phyloP scores from a whole-genome alignment of 2,329 filamentous ascomycete species.

The Didymella pinodella region DNA sequence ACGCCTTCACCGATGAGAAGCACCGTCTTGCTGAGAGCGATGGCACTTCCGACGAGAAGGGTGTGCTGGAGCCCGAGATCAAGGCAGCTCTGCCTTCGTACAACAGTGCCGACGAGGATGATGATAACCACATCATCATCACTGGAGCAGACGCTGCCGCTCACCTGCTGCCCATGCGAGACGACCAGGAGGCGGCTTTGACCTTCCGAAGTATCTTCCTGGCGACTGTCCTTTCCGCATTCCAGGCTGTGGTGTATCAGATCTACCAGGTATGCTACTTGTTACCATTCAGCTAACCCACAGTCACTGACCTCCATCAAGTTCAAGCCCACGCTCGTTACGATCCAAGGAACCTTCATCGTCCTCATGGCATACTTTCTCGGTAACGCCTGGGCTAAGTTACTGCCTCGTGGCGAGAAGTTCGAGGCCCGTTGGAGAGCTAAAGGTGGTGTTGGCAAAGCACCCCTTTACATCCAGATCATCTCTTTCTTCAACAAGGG shows the following conservation, averaged over 20 bases:
- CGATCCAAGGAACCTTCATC: slow-evolving; percentile 29
- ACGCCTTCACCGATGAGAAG: slow-evolving; percentile 24
- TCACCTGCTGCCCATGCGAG: slow-evolving; percentile 25
- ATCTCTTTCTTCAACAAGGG: slow-evolving; percentile 29
- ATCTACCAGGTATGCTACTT: slow-evolving; percentile 20
- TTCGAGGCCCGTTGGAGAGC: slow-evolving; percentile 27
- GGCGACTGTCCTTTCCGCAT: slow-evolving; percentile 21
- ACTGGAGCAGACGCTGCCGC: slow-evolving; percentile 28
- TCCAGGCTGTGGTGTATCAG: slow-evolving; percentile 27
- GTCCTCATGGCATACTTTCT: slow-evolving; percentile 28
- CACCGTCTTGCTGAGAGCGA: slow-evolving; percentile 16
- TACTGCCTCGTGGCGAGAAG: slow-evolving; percentile 26
- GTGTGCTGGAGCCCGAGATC: slow-evolving; percentile 21
- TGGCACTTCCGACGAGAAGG: slow-evolving; percentile 17
- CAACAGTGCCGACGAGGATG: slow-evolving; percentile 14
- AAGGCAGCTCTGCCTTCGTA: slow-evolving; percentile 21
- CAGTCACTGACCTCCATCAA: slow-evolving; percentile 7
- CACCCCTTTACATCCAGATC: slow-evolving; percentile 19
- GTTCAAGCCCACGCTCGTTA: slow-evolving; percentile 27
- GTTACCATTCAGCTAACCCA: background rate
- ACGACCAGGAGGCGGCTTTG: slow-evolving; percentile 21
- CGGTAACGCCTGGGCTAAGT: slow-evolving; percentile 23
- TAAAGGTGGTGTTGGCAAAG: slow-evolving; percentile 20
- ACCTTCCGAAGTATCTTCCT: slow-evolving; percentile 25
- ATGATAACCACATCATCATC: slow-evolving; percentile 23